phyloP scores from a whole-genome alignment of 164 flowering plant genomes.

The Chloranthus sessilifolius region DNA sequence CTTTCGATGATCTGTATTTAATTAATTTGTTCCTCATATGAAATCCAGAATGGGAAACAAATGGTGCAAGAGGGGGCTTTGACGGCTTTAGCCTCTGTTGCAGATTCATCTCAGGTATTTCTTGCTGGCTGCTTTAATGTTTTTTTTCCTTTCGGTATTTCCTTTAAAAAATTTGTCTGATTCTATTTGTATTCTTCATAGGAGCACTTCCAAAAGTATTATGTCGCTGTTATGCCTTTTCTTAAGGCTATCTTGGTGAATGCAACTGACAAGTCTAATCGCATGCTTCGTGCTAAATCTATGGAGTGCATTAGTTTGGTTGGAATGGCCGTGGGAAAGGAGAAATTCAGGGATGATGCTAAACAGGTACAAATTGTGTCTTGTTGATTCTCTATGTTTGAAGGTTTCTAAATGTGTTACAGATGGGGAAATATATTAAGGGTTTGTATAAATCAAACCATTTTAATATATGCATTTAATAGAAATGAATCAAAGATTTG shows the following conservation, averaged over 20 bases:
- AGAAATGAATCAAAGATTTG: too few species aligned
- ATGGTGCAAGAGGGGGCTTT: slow-evolving; percentile 99
- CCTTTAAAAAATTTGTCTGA: slow-evolving; percentile 2
- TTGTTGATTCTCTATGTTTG: too few species aligned
- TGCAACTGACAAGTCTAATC: slow-evolving; percentile 92
- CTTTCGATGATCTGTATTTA: background rate
- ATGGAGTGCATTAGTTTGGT: slow-evolving; percentile 99
- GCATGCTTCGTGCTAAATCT: slow-evolving; percentile 99
- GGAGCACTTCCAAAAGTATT: slow-evolving; percentile 96
- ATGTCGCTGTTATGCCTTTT: slow-evolving; percentile 97
- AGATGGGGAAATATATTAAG: too few species aligned
- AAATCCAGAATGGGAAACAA: slow-evolving; percentile 92
- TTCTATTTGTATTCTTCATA: slow-evolving; percentile 12
- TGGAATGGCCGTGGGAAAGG: slow-evolving; percentile 99
- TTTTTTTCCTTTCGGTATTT: too few species aligned
- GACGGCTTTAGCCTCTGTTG: slow-evolving; percentile 98
- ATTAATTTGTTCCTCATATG: too few species aligned
- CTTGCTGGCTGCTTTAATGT: background rate
- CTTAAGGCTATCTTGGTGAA: slow-evolving; percentile 81
- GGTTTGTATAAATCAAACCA: too few species aligned
- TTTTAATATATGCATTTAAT: too few species aligned
- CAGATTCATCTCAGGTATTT: slow-evolving; percentile 97
- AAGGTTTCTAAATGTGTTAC: too few species aligned
- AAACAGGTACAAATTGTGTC: slow-evolving; percentile 65
- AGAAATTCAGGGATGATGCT: slow-evolving; percentile 93